Evolutionary conservation across 2,329 filamentous ascomycete species (phyloP), one percentile per base, ranked within the genome.

Genomic region (Trichoderma endophyticum): DNA sequence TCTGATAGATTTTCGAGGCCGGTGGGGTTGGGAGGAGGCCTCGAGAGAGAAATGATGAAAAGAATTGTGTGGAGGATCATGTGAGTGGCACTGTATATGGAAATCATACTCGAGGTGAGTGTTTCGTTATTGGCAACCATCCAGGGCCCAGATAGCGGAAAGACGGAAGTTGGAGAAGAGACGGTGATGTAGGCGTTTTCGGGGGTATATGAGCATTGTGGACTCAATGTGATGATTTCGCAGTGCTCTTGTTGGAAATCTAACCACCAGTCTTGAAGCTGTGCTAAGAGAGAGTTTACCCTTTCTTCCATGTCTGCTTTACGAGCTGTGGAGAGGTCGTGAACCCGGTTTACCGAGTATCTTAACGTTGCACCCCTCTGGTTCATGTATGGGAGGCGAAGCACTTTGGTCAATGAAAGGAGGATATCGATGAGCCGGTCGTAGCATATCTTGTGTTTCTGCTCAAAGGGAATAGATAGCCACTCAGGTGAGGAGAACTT

Each of bases 1-100:
- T 21, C 12, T 7, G 66, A 34, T 12, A 28, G 66, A 14, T 26
- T n/a, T 2, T 34, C n/a, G 8, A 14, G 7, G 2, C 28, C 14
- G 0, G 26, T 9, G 9, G 6, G 12, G 36, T 12, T 14, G 5
- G 48, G 60, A 8, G 48, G 60, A 12, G 69, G 12, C 2, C 24
- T 56, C 3, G 69, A 64, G 21, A 71, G 14, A n/a, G 69, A 39
- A 7, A 71, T 65, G 3, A 71, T 34, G n/a, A 71, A 30, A 26
- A 71, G 69, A 18, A 65, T 9, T 6, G 69, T 43, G 36, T 71
- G 69, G 14, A 71, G 48, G 11, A 71, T 65, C 43, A 71, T 59
- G 8, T 65, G 60, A 12, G 26, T 15, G 11, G 48, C 60, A 2
- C 69, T 64, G 51, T 71, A 71, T 43, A 71, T 28, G 24, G 61